A percentile compares a stretch with the other conserved stretches of the same genome.
Conservation (phyloP, 768 basidiomycete genomes). For the Nidularia sp. region DNA sequence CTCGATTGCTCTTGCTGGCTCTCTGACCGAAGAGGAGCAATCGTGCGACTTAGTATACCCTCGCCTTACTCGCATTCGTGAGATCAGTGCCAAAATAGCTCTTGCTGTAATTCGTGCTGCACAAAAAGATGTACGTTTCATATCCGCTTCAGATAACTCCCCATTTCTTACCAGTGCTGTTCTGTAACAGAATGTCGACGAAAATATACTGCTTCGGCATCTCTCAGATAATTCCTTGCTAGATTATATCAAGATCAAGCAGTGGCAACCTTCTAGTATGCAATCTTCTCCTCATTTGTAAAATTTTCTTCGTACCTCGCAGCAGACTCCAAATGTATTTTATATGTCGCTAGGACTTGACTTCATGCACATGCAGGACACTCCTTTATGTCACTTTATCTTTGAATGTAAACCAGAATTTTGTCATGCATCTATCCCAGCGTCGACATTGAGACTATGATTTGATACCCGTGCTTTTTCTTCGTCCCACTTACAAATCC, state of each 20-base stretch:
- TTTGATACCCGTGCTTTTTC: constrained; percentile 8
- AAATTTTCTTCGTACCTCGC: constrained; percentile 1
- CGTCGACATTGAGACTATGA: constrained; percentile 19
- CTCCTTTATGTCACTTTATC: background rate
- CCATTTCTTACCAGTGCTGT: background rate
- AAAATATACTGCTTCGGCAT: constrained; percentile 41
- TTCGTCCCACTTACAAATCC: constrained; percentile 63
- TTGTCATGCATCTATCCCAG: constrained; percentile 32
- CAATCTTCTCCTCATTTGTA: constrained; percentile 25
- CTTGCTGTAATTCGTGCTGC: constrained; percentile 59
- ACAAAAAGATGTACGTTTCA: constrained; percentile 50
- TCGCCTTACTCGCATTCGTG: constrained; percentile 59
- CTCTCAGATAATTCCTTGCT: constrained; percentile 44
- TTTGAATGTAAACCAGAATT: background rate
- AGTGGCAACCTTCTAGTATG: constrained; percentile 44
- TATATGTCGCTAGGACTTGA: constrained; percentile 2
- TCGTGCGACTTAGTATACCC: constrained; percentile 62
- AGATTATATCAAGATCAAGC: constrained; percentile 47
- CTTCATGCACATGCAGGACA: background rate
- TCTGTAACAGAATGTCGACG: constrained; percentile 34
- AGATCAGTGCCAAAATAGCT: constrained; percentile 61
- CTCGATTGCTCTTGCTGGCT: constrained; percentile 55
- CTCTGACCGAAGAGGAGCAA: constrained; percentile 52
- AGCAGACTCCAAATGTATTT: constrained; percentile 3
- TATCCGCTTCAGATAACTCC: too few species aligned